phyloP scores from a whole-genome alignment of 768 basidiomycete species.

The Hypholoma sublateritium region DNA sequence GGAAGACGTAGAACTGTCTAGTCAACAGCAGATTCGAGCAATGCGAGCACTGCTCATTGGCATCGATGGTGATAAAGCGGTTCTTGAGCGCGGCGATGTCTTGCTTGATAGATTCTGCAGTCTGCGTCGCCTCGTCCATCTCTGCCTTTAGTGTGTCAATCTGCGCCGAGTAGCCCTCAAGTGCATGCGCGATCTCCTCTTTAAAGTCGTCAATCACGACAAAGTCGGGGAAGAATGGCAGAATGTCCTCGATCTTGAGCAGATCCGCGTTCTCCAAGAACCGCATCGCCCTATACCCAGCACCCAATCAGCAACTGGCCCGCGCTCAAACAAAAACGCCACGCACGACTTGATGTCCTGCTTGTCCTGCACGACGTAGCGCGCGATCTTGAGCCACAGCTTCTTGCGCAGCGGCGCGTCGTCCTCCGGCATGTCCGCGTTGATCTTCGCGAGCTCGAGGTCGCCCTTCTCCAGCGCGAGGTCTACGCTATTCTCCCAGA shows the following conservation, averaged over 20 bases:
- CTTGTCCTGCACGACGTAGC: slow-evolving; percentile 96
- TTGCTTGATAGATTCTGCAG: slow-evolving; percentile 89
- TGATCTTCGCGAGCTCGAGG: slow-evolving; percentile 90
- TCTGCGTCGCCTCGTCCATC: slow-evolving; percentile 94
- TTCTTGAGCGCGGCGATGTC: slow-evolving; percentile 85
- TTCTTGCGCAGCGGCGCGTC: slow-evolving; percentile 87
- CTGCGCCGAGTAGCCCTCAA: slow-evolving; percentile 91
- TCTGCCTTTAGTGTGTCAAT: slow-evolving; percentile 89
- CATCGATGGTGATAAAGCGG: slow-evolving; percentile 90
- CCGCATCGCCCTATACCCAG: slow-evolving; percentile 77
- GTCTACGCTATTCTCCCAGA: slow-evolving; percentile 96
- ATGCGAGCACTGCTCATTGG: slow-evolving; percentile 80
- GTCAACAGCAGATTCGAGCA: slow-evolving; percentile 78
- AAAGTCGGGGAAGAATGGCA: slow-evolving; percentile 99
- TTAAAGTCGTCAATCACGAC: slow-evolving; percentile 99
- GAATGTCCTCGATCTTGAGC: slow-evolving; percentile 96
- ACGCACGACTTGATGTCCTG: slow-evolving; percentile 97
- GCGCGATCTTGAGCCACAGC: slow-evolving; percentile 98
- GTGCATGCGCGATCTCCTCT: slow-evolving; percentile 93
- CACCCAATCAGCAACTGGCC: background rate
- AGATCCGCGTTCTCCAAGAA: slow-evolving; percentile 94
- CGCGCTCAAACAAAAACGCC: slow-evolving; percentile 1
- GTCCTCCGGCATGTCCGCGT: slow-evolving; percentile 93
- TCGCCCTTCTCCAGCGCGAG: slow-evolving; percentile 93
- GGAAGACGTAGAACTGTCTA: slow-evolving; percentile 97